Base-by-base conservation (phyloP, 257 asterid species). In the Penstemon eatonii region DNA sequence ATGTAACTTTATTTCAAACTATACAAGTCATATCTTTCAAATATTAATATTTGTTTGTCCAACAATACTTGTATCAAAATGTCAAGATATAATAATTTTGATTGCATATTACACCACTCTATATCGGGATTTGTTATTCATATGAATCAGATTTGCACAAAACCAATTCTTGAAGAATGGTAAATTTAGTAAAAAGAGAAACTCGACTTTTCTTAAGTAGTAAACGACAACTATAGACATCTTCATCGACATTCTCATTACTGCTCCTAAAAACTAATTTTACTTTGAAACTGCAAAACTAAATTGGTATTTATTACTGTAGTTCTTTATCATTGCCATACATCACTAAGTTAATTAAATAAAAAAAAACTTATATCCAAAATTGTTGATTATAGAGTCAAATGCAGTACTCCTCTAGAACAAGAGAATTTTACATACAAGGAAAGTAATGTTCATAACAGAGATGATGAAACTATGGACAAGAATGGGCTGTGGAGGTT, bases 401-500 rank as follows among this genome's bases (percentile, higher is more conserved):
- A 49, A 4, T 12, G 50, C 9, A 15, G 8, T 4, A 25, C 33
- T 8, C 33, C 37, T 36, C 19, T 51, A 75, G 66, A 58, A 50
- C 41, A 63, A 15, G 13, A 55, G 45, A 4, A n/a, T 2, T 40
- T 25, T 25, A 42, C 45, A 39, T 40, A 42, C 70, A 54, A 63
- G 43, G 8, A 33, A 15, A 41, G 44, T 3, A 38, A 39, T 47
- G 52, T 12, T 38, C 11, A 43, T 10, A 13, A 47, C n/a, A 37
- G 38, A 53, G 5, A 54, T 52, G 45, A 66, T 12, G 18, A 70
- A 50, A 11, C 9, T 25, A 12, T 57, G 64, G 33, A 40, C 46
- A 50, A 18, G 71, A 64, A 56, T 57, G 33, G 36, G 10, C n/a
- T 37, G n/a, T 39, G 33, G 51, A 65, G 42, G 62, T 13, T 36